Conservation (phyloP, 73 alveolate species). For the Uronychia setigera region DNA sequence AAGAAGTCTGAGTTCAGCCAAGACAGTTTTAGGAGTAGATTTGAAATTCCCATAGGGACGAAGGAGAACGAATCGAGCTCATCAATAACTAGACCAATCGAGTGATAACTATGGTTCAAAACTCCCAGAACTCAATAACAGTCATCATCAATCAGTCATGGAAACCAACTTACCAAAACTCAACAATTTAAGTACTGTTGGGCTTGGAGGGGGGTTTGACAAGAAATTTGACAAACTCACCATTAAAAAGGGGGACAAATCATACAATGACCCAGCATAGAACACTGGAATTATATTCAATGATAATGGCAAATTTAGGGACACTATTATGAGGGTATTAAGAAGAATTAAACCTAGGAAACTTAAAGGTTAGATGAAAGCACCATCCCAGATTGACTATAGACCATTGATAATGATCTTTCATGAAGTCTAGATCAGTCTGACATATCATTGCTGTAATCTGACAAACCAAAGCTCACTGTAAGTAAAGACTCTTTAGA, state of each 20-base stretch:
- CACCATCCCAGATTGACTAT: not conserved
- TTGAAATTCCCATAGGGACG: not conserved
- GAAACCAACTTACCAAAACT: not conserved
- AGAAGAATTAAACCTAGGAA: not conserved
- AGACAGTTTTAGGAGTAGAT: not conserved
- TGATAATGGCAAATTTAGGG: not conserved
- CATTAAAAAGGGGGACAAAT: not conserved
- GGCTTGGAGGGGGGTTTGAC: too few relatives aligned
- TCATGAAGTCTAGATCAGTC: not conserved
- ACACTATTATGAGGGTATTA: not conserved
- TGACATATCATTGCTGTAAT: not conserved
- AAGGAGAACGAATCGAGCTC: not conserved
- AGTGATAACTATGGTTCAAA: not conserved
- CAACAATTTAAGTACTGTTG: not conserved
- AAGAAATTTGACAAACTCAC: not conserved
- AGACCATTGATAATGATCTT: not conserved
- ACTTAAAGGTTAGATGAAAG: not conserved
- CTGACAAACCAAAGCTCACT: not conserved
- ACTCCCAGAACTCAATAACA: not conserved
- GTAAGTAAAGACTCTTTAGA: not conserved
- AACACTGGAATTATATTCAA: not conserved
- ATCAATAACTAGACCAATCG: not conserved
- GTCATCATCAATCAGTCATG: not conserved
- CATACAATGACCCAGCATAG: not conserved
- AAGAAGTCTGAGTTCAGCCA: not conserved